Conservation (phyloP, 371 early-diverging fungal species). For the Mucor irregularis region DNA sequence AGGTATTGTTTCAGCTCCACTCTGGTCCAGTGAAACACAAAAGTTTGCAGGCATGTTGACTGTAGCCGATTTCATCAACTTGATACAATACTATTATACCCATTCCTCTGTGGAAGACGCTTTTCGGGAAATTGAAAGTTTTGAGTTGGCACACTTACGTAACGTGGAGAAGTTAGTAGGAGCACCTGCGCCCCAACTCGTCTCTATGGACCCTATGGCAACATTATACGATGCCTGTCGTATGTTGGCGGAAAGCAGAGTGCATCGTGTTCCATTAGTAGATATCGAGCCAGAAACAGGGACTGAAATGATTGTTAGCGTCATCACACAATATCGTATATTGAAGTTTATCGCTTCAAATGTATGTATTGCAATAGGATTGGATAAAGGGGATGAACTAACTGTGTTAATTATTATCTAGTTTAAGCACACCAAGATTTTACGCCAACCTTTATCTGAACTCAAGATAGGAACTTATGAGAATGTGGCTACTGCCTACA, state of each 20-base stretch:
- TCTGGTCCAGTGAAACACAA: conserved; percentile 83
- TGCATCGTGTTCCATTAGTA: conserved; percentile 86
- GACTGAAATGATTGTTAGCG: conserved; percentile 87
- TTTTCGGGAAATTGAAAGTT: conserved; percentile 81
- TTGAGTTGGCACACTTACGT: conserved; percentile 75
- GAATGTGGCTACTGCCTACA: conserved; percentile 74
- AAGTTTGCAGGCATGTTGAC: conserved; percentile 91
- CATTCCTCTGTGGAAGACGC: conserved; percentile 78
- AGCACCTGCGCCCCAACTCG: conserved; percentile 58
- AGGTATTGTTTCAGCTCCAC: conserved; percentile 93
- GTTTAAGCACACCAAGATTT: conserved; percentile 60
- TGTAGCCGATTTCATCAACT: conserved; percentile 89
- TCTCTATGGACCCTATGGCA: conserved; percentile 80
- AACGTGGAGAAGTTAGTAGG: conserved; percentile 60
- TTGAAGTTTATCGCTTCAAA: conserved; percentile 12
- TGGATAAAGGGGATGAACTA: too few relatives aligned
- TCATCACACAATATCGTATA: conserved; percentile 86
- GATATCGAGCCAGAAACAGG: conserved; percentile 76
- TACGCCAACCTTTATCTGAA: conserved; percentile 62
- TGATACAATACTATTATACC: conserved; percentile 89
- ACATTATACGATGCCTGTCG: conserved; percentile 83
- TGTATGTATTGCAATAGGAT: not conserved
- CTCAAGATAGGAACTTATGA: conserved; percentile 86
- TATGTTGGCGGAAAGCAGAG: conserved; percentile 72
- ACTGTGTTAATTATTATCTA: conserved; percentile 26